Conservation (phyloP, 2,329 filamentous ascomycete genomes). For the Scytalidium sp. region DNA sequence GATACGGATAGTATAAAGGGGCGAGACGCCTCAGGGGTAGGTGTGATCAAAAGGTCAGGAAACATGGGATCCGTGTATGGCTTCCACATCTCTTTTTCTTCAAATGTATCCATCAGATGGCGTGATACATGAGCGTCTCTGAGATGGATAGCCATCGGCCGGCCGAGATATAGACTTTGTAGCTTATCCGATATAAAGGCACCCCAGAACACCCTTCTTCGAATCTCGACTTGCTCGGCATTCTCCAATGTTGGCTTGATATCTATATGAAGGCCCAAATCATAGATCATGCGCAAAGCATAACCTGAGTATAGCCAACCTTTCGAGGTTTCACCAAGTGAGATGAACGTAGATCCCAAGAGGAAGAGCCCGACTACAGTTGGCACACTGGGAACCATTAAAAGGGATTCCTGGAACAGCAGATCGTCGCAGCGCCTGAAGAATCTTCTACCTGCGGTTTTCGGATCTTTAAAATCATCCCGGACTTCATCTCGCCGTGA, state of each 20-base stretch:
- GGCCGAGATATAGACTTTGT: constrained; percentile 52
- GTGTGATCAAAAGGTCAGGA: constrained; percentile 26
- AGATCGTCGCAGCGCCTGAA: constrained; percentile 26
- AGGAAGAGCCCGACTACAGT: constrained; percentile 25
- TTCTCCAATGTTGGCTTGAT: constrained; percentile 26
- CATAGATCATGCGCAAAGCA: constrained; percentile 53
- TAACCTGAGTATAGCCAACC: constrained; percentile 55
- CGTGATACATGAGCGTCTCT: constrained; percentile 44
- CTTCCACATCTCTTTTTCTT: constrained; percentile 51
- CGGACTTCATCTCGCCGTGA: constrained; percentile 34
- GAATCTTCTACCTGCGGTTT: constrained; percentile 33
- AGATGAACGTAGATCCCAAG: constrained; percentile 22
- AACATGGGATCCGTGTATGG: constrained; percentile 38
- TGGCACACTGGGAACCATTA: constrained; percentile 21
- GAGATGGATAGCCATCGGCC: constrained; percentile 45
- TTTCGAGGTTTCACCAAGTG: constrained; percentile 22
- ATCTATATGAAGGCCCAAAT: constrained; percentile 51
- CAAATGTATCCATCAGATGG: constrained; percentile 45
- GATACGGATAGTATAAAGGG: constrained; percentile 38
- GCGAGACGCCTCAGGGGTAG: constrained; percentile 25
- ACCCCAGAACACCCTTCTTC: constrained; percentile 31
- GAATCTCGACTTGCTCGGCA: constrained; percentile 29
- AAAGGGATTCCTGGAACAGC: constrained; percentile 14
- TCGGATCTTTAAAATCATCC: constrained; percentile 29
- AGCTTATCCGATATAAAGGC: constrained; percentile 45